Evolutionary conservation across 2,329 filamentous ascomycete species (phyloP), one percentile per base, ranked within the genome.

Genomic region (Alternaria brassicicola): DNA sequence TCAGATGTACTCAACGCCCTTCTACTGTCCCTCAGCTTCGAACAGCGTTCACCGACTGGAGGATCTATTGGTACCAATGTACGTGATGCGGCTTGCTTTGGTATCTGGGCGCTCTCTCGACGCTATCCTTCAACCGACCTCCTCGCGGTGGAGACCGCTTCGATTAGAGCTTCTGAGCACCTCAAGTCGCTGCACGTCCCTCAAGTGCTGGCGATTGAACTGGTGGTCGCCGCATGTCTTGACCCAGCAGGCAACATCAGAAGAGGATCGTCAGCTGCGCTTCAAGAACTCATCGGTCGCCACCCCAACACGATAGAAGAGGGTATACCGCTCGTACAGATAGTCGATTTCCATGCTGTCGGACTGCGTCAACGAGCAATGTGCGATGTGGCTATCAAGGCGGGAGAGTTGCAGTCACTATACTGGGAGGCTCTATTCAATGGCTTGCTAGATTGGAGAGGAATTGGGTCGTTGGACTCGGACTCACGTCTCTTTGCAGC

Each of bases 241-340:
- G 95, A 99, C 72, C 89, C 94, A 1, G 89, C 92, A 10, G 95
- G 95, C 3, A 99, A 99, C 67, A 97, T 99, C 67, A 86, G 95
- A 51, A 87, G 95, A 65, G 95, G 94, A 3, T 89, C 94, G 28
- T 98, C 95, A 25, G 95, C 95, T 41, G 95, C 95, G 2, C 80
- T 99, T 35, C 95, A 99, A 73, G 95, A 99, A 74, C 83, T 99
- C 13, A 90, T 98, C 58, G 95, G 95, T 10, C 88, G 95, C 9
- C 94, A 99, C 77, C 94, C 95, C 0, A 89, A 97, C 68, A 93
- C 86, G 0, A 87, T 98, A 31, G 81, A 85, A 15, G 83, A 93
- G 68, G 95, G 94, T 0, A 98, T 99, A 55, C 79, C 87, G 39
- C 83, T 98, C 2, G 92, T 98, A 0, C 95, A 98, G 72, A 85